These are phyloP conservation scores for Pyrenophora seminiperda DNA, from an alignment of 2,329 filamentous ascomycete genomes.

Conservation along the genomic window DNA sequence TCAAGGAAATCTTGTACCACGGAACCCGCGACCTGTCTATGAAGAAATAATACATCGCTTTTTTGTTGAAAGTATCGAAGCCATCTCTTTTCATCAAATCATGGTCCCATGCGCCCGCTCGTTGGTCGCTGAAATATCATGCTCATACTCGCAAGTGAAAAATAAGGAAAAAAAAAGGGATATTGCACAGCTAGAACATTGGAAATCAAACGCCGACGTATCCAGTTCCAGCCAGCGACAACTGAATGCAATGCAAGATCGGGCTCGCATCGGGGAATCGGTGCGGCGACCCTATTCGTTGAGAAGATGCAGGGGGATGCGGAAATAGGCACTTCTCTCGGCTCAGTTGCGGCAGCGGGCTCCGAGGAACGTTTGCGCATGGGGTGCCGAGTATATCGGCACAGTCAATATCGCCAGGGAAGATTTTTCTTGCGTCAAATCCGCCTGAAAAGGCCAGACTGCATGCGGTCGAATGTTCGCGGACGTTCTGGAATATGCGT, in stretches of 20 bases:
- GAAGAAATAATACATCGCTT: conserved; percentile 11
- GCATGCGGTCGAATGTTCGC: conserved; percentile 22
- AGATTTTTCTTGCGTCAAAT: conserved; percentile 16
- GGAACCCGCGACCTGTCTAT: conserved; percentile 10
- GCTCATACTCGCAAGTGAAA: background rate
- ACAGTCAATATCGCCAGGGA: conserved; percentile 3
- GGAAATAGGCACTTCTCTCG: conserved; percentile 5
- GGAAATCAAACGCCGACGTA: conserved; percentile 1
- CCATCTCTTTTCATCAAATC: conserved; percentile 19
- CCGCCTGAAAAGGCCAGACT: conserved; percentile 8
- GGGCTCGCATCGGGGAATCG: conserved; percentile 1
- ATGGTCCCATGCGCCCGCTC: conserved; percentile 16
- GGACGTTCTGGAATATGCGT: conserved; percentile 32
- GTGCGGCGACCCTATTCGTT: background rate
- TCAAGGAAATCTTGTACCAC: conserved; percentile 9
- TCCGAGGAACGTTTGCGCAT: background rate
- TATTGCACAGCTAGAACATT: conserved; percentile 12
- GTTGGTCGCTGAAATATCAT: conserved; percentile 15
- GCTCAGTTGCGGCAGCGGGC: background rate
- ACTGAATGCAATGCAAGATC: conserved; percentile 11
- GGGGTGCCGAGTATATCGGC: background rate
- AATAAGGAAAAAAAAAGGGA: conserved; percentile 3
- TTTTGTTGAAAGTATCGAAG: conserved; percentile 16
- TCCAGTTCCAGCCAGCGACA: conserved; percentile 21
- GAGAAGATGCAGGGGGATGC: background rate